Conservation (phyloP, 2,329 filamentous ascomycete species). For the Mycosphaerella sp. region DNA sequence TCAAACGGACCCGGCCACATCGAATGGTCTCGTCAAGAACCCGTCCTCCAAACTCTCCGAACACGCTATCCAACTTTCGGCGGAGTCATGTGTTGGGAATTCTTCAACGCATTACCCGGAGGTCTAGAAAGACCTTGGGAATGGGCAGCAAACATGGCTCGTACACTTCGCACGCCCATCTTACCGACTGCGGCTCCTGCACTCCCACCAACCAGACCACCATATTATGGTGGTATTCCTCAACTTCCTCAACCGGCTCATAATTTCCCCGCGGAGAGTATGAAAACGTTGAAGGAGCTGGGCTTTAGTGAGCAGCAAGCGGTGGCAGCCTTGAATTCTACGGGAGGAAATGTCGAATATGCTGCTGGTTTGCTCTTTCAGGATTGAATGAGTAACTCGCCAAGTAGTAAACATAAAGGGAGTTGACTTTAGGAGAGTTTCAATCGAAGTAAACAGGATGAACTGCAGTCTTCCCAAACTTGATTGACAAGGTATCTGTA, state of each 20-base stretch:
- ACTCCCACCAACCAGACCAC: conserved; percentile 29
- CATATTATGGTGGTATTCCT: conserved; percentile 22
- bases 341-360: conserved; percentile 45
- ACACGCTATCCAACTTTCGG: conserved; percentile 64
- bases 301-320: conserved; percentile 43
- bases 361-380: conserved; percentile 45
- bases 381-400: conserved; percentile 22
- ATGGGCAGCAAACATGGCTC: conserved; percentile 66
- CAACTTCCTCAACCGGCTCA: conserved; percentile 29
- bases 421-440: no score
- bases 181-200: conserved; percentile 20
- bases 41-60: conserved; percentile 52
- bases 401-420: no score
- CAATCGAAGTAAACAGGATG: no score
- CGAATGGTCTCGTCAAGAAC: conserved; percentile 50
- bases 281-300: conserved; percentile 40
- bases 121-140: conserved; percentile 60
- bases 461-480: not conserved
- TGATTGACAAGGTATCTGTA: not conserved
- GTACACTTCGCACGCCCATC: conserved; percentile 31
- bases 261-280: conserved; percentile 38
- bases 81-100: conserved; percentile 93
- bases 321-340: conserved; percentile 44
- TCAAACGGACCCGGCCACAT: conserved; percentile 57
- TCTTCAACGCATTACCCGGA: conserved; percentile 73